Evolutionary conservation across 306 rosid species (phyloP), one percentile per base, ranked within the genome.

Genomic region (Cicer judaicum): DNA sequence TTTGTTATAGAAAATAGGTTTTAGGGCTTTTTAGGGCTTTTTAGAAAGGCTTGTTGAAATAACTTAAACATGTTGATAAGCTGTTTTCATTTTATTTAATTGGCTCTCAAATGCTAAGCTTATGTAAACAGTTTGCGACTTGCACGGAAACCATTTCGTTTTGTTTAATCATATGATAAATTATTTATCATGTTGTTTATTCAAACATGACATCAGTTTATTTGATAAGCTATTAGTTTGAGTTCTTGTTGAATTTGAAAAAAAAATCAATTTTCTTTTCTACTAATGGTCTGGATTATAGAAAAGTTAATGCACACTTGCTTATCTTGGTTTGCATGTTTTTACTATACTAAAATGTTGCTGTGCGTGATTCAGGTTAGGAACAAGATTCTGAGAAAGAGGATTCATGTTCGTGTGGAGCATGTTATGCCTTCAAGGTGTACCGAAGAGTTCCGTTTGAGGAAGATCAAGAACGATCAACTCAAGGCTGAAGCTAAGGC

Each of bases 351-450:
- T 63, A 7, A 54, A 68, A 6, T 41, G 29, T 6, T 57, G 0
- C 1, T 47, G 5, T 64, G 11, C 66, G 19, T 47, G 2, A 65
- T 65, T 1, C 83, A 93, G 98, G 98, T 93, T 0, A 89, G 98
- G 0, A 91, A 94, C 69, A 76, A 92, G 14, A 94, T 94, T 0
- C 83, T 94, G 19, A 82, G 85, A 29, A 94, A 94, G 91, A 85
- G 98, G 64, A 91, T 94, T 70, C 98, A 94, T 53, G 98, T 94
- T 0, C 92, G 98, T 8, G 79, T 94, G 1, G 98, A 94, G 93
- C 98, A 94, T 36, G 98, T 91, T 19, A 85, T 72, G 81, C 96
- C 97, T 0, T 94, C 98, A 0, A 76, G 97, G 71, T 94, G 99
- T 77, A 80, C 89, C 0, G 99, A 94, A 19, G 99, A 94, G 43